Base-by-base conservation (phyloP, 495 filamentous ascomycete species). In the Penicillium canariense region DNA sequence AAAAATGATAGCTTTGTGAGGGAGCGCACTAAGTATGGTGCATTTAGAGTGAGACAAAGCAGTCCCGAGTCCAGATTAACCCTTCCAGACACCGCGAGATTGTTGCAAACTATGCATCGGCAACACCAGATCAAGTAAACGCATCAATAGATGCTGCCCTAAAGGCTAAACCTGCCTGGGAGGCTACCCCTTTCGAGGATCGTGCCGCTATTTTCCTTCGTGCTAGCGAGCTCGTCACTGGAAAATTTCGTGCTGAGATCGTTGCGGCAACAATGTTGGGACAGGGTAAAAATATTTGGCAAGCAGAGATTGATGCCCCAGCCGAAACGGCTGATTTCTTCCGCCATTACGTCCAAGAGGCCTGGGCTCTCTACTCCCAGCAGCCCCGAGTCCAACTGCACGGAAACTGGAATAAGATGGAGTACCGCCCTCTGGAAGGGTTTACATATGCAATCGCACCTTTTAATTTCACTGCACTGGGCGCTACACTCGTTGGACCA, bases 261-360 rank as follows among this genome's bases (percentile, higher is more conserved):
- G 90, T 96, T 80, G 91, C 93, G 3, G 86, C 89, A 3, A 96
- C 92, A 1, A 96, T 97, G 80, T 77, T 96, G 2, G 92, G 93
- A 27, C 92, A 97, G 69, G 92, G 92, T 52, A 97, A 97, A 76
- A 96, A 96, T 67, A 87, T 88, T 18, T 96, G 90, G 90, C 93
- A 97, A 67, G 92, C 92, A 28, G 92, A 97, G 77, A 96, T 97
- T 51, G 92, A 97, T 71, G 85, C 92, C 20, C 87, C 91, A 3
- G 92, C 92, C 1, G 91, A 96, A 73, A 77, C 93, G 17, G 85
- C 81, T 49, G 91, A 96, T 67, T 96, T 96, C 72, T 76, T 96
- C 46, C 80, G 87, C 52, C 89, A 87, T 74, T 90, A 88, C 61
- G 84, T 89, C 43, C 75, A 85, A 50, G 89, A 85, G 56, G 87